Conservation (phyloP, 345 rosid species). For the Citrus cavaleriei region DNA sequence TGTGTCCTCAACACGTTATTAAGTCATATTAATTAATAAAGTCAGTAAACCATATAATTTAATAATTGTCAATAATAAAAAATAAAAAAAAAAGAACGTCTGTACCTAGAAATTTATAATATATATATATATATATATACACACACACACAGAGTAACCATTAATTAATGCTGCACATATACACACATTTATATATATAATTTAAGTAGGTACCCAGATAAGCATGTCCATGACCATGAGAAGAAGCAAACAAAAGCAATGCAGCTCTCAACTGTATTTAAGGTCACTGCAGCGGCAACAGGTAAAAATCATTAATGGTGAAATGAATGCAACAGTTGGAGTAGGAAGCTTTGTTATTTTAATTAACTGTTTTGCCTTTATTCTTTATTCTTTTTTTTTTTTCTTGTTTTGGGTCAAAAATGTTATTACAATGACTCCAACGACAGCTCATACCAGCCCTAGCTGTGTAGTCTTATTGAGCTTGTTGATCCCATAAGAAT, state of each 20-base stretch:
- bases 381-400: background rate
- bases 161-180: no score
- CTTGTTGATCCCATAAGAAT: background rate
- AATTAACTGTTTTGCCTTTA: no score
- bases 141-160: no score
- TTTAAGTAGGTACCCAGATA: background rate
- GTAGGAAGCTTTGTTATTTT: background rate
- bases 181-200: background rate
- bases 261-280: background rate
- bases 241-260: background rate
- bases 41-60: no score
- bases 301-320: constrained; percentile 2
- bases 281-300: background rate
- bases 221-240: background rate
- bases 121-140: no score
- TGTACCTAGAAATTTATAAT: no score
- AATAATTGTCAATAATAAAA: no score
- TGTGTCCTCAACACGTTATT: no score
- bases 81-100: no score
- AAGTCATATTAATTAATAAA: no score
- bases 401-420: background rate
- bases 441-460: background rate
- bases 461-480: background rate
- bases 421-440: background rate
- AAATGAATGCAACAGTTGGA: constrained; percentile 9